Conservation (phyloP, 164 flowering plant species). For the Platanus orientalis region DNA sequence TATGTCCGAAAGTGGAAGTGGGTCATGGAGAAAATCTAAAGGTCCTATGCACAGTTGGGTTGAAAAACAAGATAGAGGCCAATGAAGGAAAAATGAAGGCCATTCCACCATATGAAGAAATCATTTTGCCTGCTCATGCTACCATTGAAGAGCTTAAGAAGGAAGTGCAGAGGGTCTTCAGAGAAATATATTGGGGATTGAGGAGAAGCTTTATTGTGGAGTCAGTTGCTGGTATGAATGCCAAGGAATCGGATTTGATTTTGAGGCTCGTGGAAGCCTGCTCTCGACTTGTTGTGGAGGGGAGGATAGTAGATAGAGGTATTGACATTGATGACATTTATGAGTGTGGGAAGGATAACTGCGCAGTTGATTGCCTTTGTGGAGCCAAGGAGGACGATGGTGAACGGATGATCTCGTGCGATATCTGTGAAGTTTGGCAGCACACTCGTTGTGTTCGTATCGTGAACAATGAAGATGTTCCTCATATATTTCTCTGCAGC, state of each 20-base stretch:
- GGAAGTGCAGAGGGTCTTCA: constrained; percentile 55
- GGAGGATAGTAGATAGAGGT: constrained; percentile 18
- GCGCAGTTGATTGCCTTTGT: constrained; percentile 65
- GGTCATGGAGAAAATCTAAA: constrained; percentile 26
- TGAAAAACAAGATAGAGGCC: constrained; percentile 15
- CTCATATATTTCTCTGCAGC: constrained; percentile 65
- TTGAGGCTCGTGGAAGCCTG: constrained; percentile 35
- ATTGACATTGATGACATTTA: constrained; percentile 15
- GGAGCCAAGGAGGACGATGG: constrained; percentile 86
- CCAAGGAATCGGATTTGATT: constrained; percentile 38
- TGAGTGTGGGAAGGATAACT: constrained; percentile 19
- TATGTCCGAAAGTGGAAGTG: constrained; percentile 9
- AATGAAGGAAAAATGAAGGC: constrained; percentile 14
- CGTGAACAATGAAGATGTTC: constrained; percentile 46
- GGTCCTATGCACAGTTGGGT: constrained; percentile 43
- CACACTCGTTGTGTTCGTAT: constrained; percentile 70
- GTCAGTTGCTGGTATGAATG: constrained; percentile 25
- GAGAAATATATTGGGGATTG: constrained; percentile 64
- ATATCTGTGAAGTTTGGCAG: constrained; percentile 85
- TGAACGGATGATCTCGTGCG: constrained; percentile 73
- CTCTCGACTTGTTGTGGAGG: constrained; percentile 40
- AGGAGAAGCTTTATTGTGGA: constrained; percentile 38
- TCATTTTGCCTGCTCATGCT: constrained; percentile 38
- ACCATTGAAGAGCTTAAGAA: constrained; percentile 55
- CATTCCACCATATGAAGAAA: constrained; percentile 50